Percentiles rank a stretch among this genome's conserved stretches.
Conservation (phyloP, 257 asterid genomes). For the Primulina tabacum region DNA sequence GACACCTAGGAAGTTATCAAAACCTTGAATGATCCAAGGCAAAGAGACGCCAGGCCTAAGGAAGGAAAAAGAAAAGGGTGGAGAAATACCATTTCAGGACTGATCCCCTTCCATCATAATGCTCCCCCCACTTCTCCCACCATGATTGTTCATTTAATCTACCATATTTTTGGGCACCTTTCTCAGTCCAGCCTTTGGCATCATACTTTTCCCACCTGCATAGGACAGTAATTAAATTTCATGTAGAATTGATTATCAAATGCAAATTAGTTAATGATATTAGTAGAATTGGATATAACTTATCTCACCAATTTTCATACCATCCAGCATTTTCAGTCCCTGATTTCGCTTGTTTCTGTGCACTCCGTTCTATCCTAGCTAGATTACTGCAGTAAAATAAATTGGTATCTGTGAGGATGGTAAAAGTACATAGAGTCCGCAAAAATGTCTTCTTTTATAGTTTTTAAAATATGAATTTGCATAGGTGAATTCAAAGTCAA, state of each 20-base stretch:
- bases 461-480: neutral
- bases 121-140: constrained; percentile 99
- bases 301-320: constrained; percentile 93
- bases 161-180: constrained; percentile 96
- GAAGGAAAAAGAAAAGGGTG: constrained; percentile 1
- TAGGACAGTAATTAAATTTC: neutral
- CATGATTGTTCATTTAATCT: constrained; percentile 94
- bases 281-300: neutral
- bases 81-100: constrained; percentile 79
- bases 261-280: neutral
- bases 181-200: constrained; percentile 98
- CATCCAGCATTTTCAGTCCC: constrained; percentile 95
- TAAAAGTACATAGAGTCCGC: neutral
- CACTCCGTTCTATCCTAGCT: constrained; percentile 97
- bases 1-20: neutral
- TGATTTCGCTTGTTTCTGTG: constrained; percentile 98
- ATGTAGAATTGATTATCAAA: neutral
- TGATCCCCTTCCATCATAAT: constrained; percentile 97
- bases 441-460: neutral
- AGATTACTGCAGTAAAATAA: constrained; percentile 65
- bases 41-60: neutral
- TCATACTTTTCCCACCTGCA: constrained; percentile 99
- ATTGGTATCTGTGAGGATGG: neutral
- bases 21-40: neutral
- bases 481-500: constrained; percentile 7